Conservation (phyloP, 1,284 basidiomycete species). For the Ceratobasidium theobromae region DNA sequence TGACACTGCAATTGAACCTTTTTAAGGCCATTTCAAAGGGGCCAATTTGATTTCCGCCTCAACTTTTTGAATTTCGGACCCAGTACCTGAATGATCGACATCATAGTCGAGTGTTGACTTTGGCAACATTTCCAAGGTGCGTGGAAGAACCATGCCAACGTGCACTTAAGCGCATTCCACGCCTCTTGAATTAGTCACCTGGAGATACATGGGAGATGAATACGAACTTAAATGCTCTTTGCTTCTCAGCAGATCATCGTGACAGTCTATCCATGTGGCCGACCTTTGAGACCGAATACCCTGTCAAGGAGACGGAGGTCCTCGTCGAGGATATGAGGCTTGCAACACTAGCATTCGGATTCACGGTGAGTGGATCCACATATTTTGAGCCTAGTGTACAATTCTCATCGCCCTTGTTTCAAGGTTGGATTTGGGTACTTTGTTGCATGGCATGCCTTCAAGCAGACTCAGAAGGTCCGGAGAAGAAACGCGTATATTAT, state of each 20-base stretch:
- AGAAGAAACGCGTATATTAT: neutral
- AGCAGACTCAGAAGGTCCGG: conserved; percentile 5
- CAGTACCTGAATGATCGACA: too few species aligned
- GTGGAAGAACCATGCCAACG: neutral
- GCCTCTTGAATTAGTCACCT: neutral
- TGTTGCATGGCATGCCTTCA: conserved; percentile 8
- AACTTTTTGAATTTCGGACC: too few species aligned
- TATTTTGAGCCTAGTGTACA: neutral
- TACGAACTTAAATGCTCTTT: neutral
- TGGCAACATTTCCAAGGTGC: neutral
- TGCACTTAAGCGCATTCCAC: neutral
- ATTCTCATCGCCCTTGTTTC: neutral
- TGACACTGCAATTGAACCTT: too few species aligned
- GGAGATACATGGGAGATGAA: neutral
- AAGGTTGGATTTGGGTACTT: neutral
- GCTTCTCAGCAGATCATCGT: neutral
- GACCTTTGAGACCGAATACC: conserved; percentile 27
- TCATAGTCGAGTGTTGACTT: too few species aligned
- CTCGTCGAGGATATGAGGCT: conserved; percentile 5
- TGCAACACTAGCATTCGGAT: conserved; percentile 11
- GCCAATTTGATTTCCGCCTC: too few species aligned
- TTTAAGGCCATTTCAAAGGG: too few species aligned
- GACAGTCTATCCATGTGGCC: neutral
- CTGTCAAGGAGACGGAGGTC: conserved; percentile 14
- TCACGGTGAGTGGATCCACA: neutral